Percentiles rank a stretch among this genome's conserved stretches.
Evolutionary conservation across 352 stramenopile genomes (phyloP).

Genomic region (Thalassiosira mediterranea): DNA sequence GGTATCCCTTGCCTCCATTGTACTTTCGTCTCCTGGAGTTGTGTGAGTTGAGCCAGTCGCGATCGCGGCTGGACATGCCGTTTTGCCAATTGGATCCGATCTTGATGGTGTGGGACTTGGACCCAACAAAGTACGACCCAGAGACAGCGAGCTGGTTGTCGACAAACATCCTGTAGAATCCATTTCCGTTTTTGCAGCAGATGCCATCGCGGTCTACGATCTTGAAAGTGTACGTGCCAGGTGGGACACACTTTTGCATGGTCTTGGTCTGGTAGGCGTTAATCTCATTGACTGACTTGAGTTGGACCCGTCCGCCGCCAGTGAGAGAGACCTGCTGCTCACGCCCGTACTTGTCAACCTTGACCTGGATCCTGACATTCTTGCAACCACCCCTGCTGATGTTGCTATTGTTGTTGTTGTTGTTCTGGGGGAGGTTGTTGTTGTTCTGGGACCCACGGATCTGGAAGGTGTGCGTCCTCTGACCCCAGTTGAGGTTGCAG

Average conservation of each 20-base stretch:
- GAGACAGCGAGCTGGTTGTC: neutral
- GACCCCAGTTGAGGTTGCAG: no score
- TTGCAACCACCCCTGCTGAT: constrained; percentile 14
- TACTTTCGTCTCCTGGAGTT: neutral
- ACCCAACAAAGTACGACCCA: neutral
- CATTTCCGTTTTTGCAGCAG: neutral
- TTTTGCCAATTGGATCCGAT: neutral
- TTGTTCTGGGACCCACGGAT: no score
- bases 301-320: constrained; percentile 5
- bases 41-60: neutral
- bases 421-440: no score
- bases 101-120: neutral
- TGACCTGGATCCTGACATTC: constrained; percentile 39
- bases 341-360: constrained; percentile 34
- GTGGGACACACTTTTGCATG: constrained; percentile 18
- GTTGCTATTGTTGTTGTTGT: no score
- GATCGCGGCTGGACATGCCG: constrained; percentile 1
- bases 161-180: neutral
- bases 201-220: constrained; percentile 35
- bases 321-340: constrained; percentile 27
- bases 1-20: neutral
- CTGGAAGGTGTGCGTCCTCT: no score
- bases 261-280: no score
- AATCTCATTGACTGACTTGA: constrained; percentile 16
- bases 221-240: constrained; percentile 1